Evolutionary conservation across 2,329 filamentous ascomycete species (phyloP), one percentile per base, ranked within the genome.

Genomic region (Arthroderma sp.): DNA sequence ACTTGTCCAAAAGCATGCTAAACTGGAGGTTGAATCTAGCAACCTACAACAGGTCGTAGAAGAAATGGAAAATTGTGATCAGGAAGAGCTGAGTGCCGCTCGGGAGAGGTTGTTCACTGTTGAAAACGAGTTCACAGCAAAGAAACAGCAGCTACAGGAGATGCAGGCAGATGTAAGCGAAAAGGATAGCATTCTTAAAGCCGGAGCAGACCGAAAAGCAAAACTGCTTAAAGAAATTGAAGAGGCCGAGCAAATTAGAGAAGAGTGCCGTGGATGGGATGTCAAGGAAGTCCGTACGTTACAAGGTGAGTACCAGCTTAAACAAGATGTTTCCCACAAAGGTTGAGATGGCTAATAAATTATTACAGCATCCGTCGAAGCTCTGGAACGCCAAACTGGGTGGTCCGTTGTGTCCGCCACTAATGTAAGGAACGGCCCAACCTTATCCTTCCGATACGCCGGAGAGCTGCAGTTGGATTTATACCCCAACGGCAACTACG

Each of bases 241-340:
- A 47, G 81, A 86, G 55, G 85, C 88, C 0, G 87, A 95, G 61
- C 80, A 79, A 51, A 72, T 93, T 28, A 77, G 84, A 50, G 87
- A 95, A 60, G 84, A 94, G 56, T 94, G 83, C 59, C 79, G 88
- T 43, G 88, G 89, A 34, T 95, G 88, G 82, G 89, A 82, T 46
- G 77, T 81, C 43, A 80, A 74, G 29, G 91, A 96, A 64, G 85
- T 96, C 51, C 75, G 75, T 51, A 68, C 70, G 34, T 70, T 94
- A n/a, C 87, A 88, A 73, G 75, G 83, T 85, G 72, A 59, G 69
- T 6, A 43, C 22, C 31, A 10, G 36, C 22, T 22, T 22, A 22
- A 22, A 22, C 15, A 22, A 22, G 15, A 22, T 22, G 15, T 22
- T 22, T 22, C 15, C 15, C 50, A 6, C 49, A 22, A 22, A 22